Evolutionary conservation across 2,329 filamentous ascomycete species (phyloP), one percentile per base, ranked within the genome.

Genomic region (Colletotrichum caudatum): DNA sequence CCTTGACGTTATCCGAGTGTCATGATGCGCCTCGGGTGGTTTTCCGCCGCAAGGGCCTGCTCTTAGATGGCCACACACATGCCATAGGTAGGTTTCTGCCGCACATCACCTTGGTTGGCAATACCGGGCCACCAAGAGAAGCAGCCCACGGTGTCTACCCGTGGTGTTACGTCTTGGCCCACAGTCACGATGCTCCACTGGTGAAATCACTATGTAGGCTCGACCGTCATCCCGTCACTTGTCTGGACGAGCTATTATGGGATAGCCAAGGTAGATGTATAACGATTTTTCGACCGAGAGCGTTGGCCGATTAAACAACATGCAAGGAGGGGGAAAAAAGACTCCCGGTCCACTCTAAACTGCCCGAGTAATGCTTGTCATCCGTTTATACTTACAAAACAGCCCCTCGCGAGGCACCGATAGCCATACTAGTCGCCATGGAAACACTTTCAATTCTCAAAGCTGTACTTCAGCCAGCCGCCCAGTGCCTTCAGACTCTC

Each of bases 401-500:
- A 44, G 39, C 41, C 54, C 60, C 35, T 60, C 53, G 56, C 57
- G 12, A 60, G 41, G 37, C 18, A 48, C 57, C 37, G 20, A 54
- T 58, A 29, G 50, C 46, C 59, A 18, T 56, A 56, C 29, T 26
- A 26, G 66, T 64, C 23, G 66, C 54, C 23, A 33, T 41, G 8
- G 33, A 59, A 54, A 46, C 33, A n/a, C 9, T 18, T 39, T 67
- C 50, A 74, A 29, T 69, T 63, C 8, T 90, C 88, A 76, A 90
- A 90, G 81, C 87, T 90, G 77, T 90, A 90, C 84, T 90, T 89
- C 77, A 90, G 80, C 88, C 88, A 90, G 23, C 87, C 87, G 26
- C 88, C 88, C 51, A 98, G 90, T 20, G 95, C 94, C 77, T 92
- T 90, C 83, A 98, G 83, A 81, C 93, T 96, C 85, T 98, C 95